Conservation (phyloP, 2,329 filamentous ascomycete species). For the Hypoxylon sp. region DNA sequence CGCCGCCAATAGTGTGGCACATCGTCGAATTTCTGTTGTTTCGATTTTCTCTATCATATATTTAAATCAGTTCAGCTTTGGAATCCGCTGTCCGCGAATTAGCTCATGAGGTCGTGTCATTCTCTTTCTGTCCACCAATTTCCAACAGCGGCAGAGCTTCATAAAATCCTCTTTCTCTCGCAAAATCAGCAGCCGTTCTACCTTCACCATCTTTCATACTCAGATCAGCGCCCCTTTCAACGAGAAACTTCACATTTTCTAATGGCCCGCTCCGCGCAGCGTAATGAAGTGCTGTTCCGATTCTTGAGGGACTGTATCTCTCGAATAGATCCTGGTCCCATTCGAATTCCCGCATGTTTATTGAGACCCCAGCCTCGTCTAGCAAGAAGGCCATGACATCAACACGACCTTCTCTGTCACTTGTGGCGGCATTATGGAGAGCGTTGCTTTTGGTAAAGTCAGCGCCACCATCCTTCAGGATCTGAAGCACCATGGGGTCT, state of each 20-base stretch:
- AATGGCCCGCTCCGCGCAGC: background rate
- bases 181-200: background rate
- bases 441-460: conserved; percentile 16
- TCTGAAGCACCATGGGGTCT: background rate
- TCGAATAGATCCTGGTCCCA: background rate
- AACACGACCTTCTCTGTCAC: background rate
- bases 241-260: background rate
- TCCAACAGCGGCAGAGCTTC: conserved; percentile 6
- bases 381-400: conserved; percentile 6
- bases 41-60: background rate
- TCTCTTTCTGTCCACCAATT: background rate
- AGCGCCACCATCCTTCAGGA: conserved; percentile 5
- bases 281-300: background rate
- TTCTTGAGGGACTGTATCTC: background rate
- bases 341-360: conserved; percentile 3
- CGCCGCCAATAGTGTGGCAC: background rate
- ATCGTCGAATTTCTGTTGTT: background rate
- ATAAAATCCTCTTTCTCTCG: background rate
- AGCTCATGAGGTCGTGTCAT: background rate
- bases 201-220: conserved; percentile 3
- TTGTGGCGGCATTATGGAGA: background rate
- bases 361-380: conserved; percentile 1
- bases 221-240: conserved; percentile 4
- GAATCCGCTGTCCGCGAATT: conserved; percentile 19
- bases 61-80: background rate